Conservation (phyloP, 2,329 filamentous ascomycete species). For the Colletotrichum sublineola region DNA sequence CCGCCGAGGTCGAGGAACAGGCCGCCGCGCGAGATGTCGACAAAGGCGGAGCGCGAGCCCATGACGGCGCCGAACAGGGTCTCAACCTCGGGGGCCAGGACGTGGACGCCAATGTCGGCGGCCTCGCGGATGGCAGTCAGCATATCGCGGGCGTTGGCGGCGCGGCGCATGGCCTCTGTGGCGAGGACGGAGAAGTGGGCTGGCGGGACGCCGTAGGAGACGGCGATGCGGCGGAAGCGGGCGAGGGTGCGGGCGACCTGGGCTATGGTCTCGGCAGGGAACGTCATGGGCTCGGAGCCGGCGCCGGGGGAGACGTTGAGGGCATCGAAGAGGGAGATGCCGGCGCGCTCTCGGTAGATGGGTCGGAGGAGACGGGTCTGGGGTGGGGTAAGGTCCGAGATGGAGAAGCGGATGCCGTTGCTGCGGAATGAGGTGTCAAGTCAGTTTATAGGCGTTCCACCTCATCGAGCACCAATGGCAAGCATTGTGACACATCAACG, state of each 20-base stretch:
- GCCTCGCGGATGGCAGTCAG: conserved; percentile 71
- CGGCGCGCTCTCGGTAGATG: conserved; percentile 81
- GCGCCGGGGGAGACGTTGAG: conserved; percentile 64
- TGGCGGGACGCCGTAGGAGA: conserved; percentile 75
- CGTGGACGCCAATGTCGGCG: conserved; percentile 74
- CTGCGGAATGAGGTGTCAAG: conserved; percentile 57
- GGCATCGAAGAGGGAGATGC: conserved; percentile 90
- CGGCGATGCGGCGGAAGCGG: conserved; percentile 79
- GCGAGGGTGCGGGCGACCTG: conserved; percentile 76
- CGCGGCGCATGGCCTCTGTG: conserved; percentile 89
- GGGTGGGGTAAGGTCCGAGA: conserved; percentile 82
- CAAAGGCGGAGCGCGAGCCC: conserved; percentile 83
- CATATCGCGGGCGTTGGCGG: conserved; percentile 79
- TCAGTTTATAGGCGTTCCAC: conserved; percentile 1
- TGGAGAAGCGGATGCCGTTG: conserved; percentile 94
- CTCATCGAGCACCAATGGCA: not conserved
- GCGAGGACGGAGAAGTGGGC: conserved; percentile 81
- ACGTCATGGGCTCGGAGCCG: conserved; percentile 50
- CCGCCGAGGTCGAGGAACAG: conserved; percentile 91
- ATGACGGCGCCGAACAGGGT: conserved; percentile 82
- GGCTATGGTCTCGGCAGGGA: conserved; percentile 69
- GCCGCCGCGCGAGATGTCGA: conserved; percentile 71
- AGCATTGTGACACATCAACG: not conserved
- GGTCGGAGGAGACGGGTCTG: conserved; percentile 80
- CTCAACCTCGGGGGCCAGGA: conserved; percentile 85